A percentile compares a stretch with the other conserved stretches of the same genome.
Evolutionary conservation across 2,329 filamentous ascomycete species (phyloP).

Genomic region (Fusarium succisae): DNA sequence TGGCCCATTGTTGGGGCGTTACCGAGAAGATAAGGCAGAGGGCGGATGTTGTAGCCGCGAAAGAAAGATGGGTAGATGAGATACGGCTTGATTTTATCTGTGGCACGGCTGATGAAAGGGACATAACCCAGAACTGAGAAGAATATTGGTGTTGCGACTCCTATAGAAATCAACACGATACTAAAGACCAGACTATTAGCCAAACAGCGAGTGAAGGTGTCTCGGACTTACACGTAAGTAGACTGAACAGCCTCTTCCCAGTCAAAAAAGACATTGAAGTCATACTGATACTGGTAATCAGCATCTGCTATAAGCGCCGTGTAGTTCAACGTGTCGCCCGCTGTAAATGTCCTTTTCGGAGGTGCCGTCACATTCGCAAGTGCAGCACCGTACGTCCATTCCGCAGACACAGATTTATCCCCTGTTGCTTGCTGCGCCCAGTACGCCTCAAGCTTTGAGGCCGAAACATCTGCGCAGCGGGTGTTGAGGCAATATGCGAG

Average conservation of each 20-base stretch:
- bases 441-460: background rate
- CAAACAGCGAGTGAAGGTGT: accelerated
- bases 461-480: background rate
- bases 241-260: background rate
- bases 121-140: accelerated
- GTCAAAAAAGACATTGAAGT: background rate
- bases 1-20: accelerated
- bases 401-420: background rate
- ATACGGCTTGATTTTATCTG: too few relatives aligned
- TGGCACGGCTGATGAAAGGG: background rate
- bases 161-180: background rate
- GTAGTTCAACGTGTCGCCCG: background rate
- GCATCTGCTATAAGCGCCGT: background rate
- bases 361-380: background rate
- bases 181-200: background rate
- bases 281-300: background rate
- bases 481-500: background rate
- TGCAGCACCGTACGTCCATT: background rate
- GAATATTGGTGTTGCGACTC: background rate
- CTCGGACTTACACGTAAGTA: background rate
- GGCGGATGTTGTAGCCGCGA: background rate
- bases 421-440: background rate
- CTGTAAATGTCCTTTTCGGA: background rate
- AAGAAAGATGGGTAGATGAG: background rate
- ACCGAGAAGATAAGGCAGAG: accelerated